phyloP scores from a whole-genome alignment of 2,329 filamentous ascomycete genomes.

The Zelopaecilomyces penicillatus region DNA sequence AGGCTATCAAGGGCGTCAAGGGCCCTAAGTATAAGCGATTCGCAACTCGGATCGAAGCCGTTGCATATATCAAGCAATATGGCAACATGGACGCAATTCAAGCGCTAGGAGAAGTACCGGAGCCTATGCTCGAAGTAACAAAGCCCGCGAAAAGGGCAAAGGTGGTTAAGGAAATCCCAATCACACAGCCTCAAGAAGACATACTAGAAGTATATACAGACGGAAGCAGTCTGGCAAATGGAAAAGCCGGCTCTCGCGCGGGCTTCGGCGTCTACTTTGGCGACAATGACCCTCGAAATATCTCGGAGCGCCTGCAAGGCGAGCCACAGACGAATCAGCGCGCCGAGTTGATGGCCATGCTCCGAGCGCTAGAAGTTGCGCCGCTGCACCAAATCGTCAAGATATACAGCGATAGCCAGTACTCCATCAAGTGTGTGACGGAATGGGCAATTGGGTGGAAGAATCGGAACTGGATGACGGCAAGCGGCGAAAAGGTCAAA shows the following conservation, averaged over 20 bases:
- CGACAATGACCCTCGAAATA: constrained; percentile 45
- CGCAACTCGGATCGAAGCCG: constrained; percentile 59
- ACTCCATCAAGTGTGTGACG: constrained; percentile 82
- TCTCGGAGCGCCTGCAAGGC: constrained; percentile 70
- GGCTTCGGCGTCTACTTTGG: constrained; percentile 60
- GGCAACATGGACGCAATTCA: constrained; percentile 37
- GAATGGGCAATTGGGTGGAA: constrained; percentile 76
- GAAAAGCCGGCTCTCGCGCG: constrained; percentile 43
- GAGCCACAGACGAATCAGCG: constrained; percentile 85
- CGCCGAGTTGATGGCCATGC: constrained; percentile 84
- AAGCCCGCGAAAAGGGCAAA: constrained; percentile 17
- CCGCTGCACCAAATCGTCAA: constrained; percentile 59
- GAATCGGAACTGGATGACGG: constrained; percentile 68
- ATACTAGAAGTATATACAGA: constrained; percentile 49
- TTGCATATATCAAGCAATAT: constrained; percentile 58
- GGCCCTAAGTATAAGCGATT: constrained; percentile 65
- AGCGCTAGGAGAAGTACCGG: constrained; percentile 26
- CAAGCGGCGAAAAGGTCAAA: constrained; percentile 62
- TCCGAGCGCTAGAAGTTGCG: constrained; percentile 71
- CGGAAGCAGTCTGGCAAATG: constrained; percentile 53
- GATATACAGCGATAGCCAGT: constrained; percentile 84
- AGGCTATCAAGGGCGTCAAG: constrained; percentile 66
- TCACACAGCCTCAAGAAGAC: constrained; percentile 8
- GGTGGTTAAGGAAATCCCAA: constrained; percentile 14
- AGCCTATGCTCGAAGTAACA: constrained; percentile 6